phyloP scores from a whole-genome alignment of 2,329 filamentous ascomycete genomes.

The Diaporthe nobilis region DNA sequence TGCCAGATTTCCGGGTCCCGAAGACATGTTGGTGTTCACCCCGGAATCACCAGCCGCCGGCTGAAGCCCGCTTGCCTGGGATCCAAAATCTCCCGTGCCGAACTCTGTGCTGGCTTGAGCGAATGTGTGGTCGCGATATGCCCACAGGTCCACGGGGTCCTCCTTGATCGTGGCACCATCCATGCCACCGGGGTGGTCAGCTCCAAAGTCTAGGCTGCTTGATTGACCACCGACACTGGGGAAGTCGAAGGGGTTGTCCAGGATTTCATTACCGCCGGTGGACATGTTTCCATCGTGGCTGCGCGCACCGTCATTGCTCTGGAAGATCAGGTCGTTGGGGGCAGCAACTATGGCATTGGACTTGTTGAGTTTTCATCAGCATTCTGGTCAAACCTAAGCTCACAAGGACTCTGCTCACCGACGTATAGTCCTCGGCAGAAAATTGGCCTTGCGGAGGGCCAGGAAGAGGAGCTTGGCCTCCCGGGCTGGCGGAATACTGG shows the following conservation, averaged over 20 bases:
- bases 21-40: not conserved
- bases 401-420: too few relatives aligned
- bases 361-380: too few relatives aligned
- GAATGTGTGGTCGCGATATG: not conserved
- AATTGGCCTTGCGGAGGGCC: not conserved
- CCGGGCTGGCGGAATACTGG: not conserved
- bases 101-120: not conserved
- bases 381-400: too few relatives aligned
- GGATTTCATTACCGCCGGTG: not conserved
- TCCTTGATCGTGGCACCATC: too few relatives aligned
- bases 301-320: too few relatives aligned
- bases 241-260: too few relatives aligned
- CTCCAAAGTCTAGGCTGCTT: not conserved
- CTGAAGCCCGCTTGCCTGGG: not conserved
- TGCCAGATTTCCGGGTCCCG: not conserved
- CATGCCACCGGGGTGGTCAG: not conserved
- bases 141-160: too few relatives aligned
- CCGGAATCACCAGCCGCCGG: not conserved
- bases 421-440: too few relatives aligned
- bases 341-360: too few relatives aligned
- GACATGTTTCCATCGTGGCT: not conserved
- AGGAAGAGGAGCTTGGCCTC: not conserved
- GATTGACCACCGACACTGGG: not conserved
- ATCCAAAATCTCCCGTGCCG: not conserved
- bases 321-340: not conserved